Evolutionary conservation across 176 grass and related monocot genomes (phyloP).

Genomic region (Paspalum vaginatum): DNA sequence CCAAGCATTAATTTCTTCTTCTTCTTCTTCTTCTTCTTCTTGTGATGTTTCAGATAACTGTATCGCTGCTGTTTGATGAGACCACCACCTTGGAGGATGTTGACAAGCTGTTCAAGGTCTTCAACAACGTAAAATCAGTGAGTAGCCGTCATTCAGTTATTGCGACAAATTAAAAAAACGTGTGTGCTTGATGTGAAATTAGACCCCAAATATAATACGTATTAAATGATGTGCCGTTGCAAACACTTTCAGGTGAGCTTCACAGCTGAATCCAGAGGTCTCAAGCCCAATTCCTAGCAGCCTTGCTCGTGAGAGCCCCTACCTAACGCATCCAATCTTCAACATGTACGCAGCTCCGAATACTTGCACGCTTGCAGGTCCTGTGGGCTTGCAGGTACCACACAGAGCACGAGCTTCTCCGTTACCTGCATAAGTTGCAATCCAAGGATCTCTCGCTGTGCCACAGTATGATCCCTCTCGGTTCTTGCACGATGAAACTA

Average conservation of each 20-base stretch:
- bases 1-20: conserved; percentile 26
- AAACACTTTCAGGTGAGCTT: conserved; percentile 72
- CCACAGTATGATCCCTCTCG: conserved; percentile 99
- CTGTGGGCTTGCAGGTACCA: conserved; percentile 74
- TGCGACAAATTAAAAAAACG: background rate
- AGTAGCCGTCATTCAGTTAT: conserved; percentile 43
- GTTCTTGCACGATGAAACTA: conserved; percentile 99
- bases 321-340: conserved; percentile 89
- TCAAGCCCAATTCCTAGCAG: conserved; percentile 66
- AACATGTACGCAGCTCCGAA: conserved; percentile 60
- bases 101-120: conserved; percentile 93
- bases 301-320: conserved; percentile 78
- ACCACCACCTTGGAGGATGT: conserved; percentile 92
- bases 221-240: conserved; percentile 26
- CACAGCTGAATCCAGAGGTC: conserved; percentile 90
- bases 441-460: conserved; percentile 91
- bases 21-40: too few species aligned
- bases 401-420: conserved; percentile 96
- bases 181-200: conserved; percentile 26
- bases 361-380: conserved; percentile 14
- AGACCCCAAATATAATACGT: background rate
- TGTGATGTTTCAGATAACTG: conserved; percentile 70
- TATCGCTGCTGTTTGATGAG: conserved; percentile 95
- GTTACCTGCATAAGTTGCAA: conserved; percentile 94
- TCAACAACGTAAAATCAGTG: conserved; percentile 87